Base-by-base conservation (phyloP, 2,329 filamentous ascomycete species). In the Aureobasidium sp. region DNA sequence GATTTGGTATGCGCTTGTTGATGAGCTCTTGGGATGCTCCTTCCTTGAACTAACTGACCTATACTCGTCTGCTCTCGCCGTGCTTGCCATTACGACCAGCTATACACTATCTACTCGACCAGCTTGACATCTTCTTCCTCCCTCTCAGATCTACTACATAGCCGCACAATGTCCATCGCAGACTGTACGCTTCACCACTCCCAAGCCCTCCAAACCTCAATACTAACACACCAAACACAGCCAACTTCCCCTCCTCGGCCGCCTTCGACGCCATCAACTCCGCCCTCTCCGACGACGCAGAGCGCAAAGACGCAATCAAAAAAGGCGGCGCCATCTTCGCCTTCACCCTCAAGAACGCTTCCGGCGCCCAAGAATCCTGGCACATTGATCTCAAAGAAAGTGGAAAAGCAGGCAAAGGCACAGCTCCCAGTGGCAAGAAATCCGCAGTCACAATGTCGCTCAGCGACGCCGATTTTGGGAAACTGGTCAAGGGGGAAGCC, bases 351-450 rank as follows among this genome's bases (percentile, higher is more conserved):
- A 97, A 96, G 83, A 99, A 99, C 83, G 77, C 80, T 63, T 82
- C 82, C 27, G 91, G 90, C 70, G 84, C 92, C 75, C 87, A 86
- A 63, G 86, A 90, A 71, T 89, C 85, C 78, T 99, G 94, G 94
- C 85, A 95, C 80, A 90, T 99, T 69, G 94, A 99, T 75, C 85
- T 99, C 65, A 97, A 97, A 83, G 84, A 95, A 71, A 88, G 87
- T 65, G 94, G 94, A 66, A 83, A 83, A 62, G 92, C 96, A 45
- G 88, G 84, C 70, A 88, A 88, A 73, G 94, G 94, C 62, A 74
- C 83, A 29, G 83, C 83, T 36, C 84, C 85, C 14, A 75, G 76
- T 61, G 88, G 88, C 69, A 84, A 84, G 68, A 96, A 97, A 80
- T 87, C 93, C 44, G 90, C 63, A 94, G 93, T 97, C 64, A 95